phyloP scores from a whole-genome alignment of 116 monocot species.

The Posidonia oceanica region DNA sequence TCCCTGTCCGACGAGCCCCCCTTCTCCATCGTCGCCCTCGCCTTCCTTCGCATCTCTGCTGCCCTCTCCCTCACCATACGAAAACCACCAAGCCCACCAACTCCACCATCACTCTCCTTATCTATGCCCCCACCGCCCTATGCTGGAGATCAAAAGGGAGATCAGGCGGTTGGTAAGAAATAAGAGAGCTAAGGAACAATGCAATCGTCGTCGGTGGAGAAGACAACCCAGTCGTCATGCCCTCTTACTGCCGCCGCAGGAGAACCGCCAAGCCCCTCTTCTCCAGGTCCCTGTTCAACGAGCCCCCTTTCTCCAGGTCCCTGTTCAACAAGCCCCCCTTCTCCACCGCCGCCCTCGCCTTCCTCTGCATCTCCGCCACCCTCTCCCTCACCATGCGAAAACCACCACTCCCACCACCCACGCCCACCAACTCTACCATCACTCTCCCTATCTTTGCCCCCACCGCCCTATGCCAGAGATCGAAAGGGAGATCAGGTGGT shows the following conservation, averaged over 20 bases:
- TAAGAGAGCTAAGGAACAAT: no score
- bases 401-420: no score
- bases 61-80: conserved; percentile 3
- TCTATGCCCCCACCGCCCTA: conserved; percentile 8
- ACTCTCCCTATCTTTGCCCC: conserved; percentile 6
- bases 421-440: neutral
- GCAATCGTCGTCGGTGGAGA: no score
- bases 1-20: conserved; percentile 15
- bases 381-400: neutral
- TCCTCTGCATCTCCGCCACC: conserved; percentile 5
- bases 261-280: no score
- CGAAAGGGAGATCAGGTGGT: no score
- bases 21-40: neutral
- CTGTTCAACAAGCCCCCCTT: conserved; percentile 13
- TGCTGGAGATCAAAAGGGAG: no score
- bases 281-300: no score
- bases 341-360: conserved; percentile 2
- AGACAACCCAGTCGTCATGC: no score
- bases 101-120: neutral
- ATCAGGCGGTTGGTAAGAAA: no score
- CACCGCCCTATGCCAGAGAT: conserved; percentile 10
- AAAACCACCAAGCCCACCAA: neutral
- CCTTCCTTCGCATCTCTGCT: conserved; percentile 4
- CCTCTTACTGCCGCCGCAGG: no score
- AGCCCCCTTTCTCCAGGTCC: neutral